phyloP scores from a whole-genome alignment of 352 stramenopile genomes.

The Thalassiosira hispida region DNA sequence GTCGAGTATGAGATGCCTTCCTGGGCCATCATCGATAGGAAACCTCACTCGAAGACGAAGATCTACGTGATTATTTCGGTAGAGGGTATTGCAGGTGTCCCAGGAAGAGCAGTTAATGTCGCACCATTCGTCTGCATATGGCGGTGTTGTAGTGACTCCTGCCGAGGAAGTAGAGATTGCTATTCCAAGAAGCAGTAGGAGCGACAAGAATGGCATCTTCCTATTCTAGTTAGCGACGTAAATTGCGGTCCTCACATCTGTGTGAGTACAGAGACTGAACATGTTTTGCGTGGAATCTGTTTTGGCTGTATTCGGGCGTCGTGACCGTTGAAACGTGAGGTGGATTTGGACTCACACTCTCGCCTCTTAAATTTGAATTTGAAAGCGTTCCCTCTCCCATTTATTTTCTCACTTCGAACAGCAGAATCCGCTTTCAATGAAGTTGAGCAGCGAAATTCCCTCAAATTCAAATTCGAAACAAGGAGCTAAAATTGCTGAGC shows the following conservation, averaged over 20 bases:
- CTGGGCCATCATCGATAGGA: conserved; percentile 76
- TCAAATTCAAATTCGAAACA: not conserved
- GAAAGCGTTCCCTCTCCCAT: too few relatives aligned
- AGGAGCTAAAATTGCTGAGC: too few relatives aligned
- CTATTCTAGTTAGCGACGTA: too few relatives aligned
- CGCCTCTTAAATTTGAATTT: too few relatives aligned
- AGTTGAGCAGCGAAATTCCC: not conserved
- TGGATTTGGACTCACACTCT: too few relatives aligned
- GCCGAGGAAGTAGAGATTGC: not conserved
- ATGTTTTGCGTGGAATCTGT: too few relatives aligned
- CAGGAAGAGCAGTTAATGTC: conserved; percentile 33
- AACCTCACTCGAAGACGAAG: conserved; percentile 67
- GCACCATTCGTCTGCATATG: conserved; percentile 51
- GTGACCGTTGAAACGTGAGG: too few relatives aligned
- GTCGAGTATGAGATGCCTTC: conserved; percentile 68
- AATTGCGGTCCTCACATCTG: too few relatives aligned
- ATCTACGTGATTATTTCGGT: conserved; percentile 49
- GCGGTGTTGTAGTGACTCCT: conserved; percentile 26
- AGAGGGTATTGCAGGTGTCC: conserved; percentile 42
- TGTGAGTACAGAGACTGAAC: too few relatives aligned
- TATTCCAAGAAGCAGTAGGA: not conserved
- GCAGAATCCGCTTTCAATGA: too few relatives aligned
- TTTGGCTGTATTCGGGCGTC: too few relatives aligned
- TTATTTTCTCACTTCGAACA: not conserved
- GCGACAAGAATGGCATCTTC: conserved; percentile 1